Conservation (phyloP, 164 flowering plant genomes). For the Vitis rupestris region DNA sequence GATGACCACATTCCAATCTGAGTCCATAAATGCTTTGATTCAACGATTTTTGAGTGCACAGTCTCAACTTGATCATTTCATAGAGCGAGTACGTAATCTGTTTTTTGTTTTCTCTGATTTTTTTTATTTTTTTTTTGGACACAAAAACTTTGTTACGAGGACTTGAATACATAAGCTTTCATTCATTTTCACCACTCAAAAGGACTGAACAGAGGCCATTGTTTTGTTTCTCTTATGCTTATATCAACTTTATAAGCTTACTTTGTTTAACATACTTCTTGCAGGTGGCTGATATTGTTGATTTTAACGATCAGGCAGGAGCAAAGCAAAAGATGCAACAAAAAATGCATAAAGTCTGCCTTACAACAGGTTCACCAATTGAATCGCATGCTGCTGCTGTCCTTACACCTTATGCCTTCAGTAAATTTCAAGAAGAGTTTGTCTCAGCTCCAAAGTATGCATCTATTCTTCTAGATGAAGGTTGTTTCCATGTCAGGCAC, state of each 20-base stretch:
- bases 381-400: conserved; percentile 79
- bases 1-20: conserved; percentile 50
- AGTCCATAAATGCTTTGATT: conserved; percentile 55
- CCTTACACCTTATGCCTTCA: conserved; percentile 76
- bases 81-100: conserved; percentile 48
- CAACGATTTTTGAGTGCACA: conserved; percentile 71
- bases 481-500: conserved; percentile 67
- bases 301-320: conserved; percentile 48
- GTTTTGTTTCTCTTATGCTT: too few species aligned
- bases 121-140: not conserved
- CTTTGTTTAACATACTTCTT: conserved; percentile 3
- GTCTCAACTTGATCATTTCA: conserved; percentile 48
- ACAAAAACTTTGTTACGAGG: too few species aligned
- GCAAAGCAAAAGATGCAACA: conserved; percentile 51
- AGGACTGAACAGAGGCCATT: too few species aligned
- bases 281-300: conserved; percentile 58
- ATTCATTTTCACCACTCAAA: too few species aligned
- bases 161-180: too few species aligned
- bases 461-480: conserved; percentile 56
- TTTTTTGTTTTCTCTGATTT: conserved; percentile 1
- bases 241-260: not conserved
- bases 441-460: conserved; percentile 80
- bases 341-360: conserved; percentile 47
- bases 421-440: conserved; percentile 74
- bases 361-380: conserved; percentile 80